Conservation (phyloP, 2,329 filamentous ascomycete genomes). For the Akanthomyces dipterigenus region DNA sequence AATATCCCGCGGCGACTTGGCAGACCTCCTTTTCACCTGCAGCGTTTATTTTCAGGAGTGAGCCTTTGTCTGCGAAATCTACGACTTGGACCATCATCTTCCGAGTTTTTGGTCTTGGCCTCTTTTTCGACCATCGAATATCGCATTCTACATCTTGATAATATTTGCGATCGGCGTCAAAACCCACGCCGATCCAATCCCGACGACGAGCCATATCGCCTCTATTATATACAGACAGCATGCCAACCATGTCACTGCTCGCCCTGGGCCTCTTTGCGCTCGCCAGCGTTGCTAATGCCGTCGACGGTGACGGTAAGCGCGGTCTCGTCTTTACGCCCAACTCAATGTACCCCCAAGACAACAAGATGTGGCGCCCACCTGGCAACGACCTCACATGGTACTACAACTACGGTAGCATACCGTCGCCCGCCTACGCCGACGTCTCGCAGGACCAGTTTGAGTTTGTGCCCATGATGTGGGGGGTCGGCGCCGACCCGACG, state of each 20-base stretch:
- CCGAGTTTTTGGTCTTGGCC: neutral
- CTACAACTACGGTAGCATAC: constrained; percentile 65
- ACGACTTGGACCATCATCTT: neutral
- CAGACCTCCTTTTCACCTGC: constrained; percentile 4
- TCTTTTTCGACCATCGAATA: neutral
- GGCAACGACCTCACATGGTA: constrained; percentile 68
- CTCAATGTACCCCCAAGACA: constrained; percentile 48
- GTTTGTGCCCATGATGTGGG: constrained; percentile 81
- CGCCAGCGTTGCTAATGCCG: constrained; percentile 20
- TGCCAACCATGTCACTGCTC: neutral
- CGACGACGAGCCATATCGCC: neutral
- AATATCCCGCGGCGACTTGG: neutral
- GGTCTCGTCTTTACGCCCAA: constrained; percentile 65
- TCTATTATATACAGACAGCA: neutral
- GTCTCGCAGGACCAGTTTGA: constrained; percentile 51
- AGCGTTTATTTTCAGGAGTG: neutral
- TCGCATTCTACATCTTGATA: neutral
- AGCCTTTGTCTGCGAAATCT: neutral
- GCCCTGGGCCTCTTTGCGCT: constrained; percentile 16
- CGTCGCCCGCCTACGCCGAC: constrained; percentile 45
- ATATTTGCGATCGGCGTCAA: neutral
- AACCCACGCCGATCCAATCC: neutral
- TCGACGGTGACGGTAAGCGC: constrained; percentile 53
- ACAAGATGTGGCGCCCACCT: constrained; percentile 54
- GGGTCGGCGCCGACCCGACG: constrained; percentile 39